A percentile compares a stretch with the other conserved stretches of the same genome.
Evolutionary conservation across 805 yeast genomes (phyloP).

Genomic region (Candida alai): DNA sequence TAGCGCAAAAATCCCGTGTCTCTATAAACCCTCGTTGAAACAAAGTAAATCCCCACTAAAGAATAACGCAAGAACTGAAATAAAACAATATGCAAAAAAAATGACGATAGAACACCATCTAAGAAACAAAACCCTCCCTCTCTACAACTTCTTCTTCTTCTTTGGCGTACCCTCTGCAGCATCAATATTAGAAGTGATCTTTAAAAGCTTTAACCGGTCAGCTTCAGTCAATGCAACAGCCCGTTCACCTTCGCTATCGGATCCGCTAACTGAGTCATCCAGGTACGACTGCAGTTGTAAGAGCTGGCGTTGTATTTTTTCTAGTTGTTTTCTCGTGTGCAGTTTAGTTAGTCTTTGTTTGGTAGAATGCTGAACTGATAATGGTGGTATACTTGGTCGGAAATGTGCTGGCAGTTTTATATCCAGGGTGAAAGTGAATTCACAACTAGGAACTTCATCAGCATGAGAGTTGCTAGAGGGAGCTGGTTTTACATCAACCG

Average conservation of each 20-base stretch:
- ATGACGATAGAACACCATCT: background rate
- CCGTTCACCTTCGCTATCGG: too few relatives aligned
- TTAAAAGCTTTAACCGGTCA: too few relatives aligned
- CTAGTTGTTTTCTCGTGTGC: background rate
- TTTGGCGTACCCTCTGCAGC: constrained; percentile 1
- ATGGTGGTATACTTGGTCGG: constrained; percentile 33
- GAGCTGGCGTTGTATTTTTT: constrained; percentile 1
- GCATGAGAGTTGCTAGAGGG: too few relatives aligned
- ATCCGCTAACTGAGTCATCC: background rate
- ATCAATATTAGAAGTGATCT: too few relatives aligned
- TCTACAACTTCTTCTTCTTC: constrained; percentile 7
- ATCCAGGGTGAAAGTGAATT: constrained; percentile 28
- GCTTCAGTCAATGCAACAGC: too few relatives aligned
- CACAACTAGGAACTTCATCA: constrained; percentile 18
- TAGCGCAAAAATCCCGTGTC: too few relatives aligned
- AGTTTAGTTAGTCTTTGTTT: constrained; percentile 15
- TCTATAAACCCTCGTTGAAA: too few relatives aligned
- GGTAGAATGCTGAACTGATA: constrained; percentile 31
- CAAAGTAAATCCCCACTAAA: too few relatives aligned
- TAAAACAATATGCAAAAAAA: too few relatives aligned
- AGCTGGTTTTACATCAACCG: too few relatives aligned
- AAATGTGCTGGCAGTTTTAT: constrained; percentile 25
- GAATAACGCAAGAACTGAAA: too few relatives aligned
- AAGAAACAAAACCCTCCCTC: background rate
- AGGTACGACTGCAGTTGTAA: background rate